Percentiles rank a stretch among this genome's conserved stretches.
phyloP scores from a whole-genome alignment of 2,329 filamentous ascomycete genomes.

The Trichoderma harzianum region DNA sequence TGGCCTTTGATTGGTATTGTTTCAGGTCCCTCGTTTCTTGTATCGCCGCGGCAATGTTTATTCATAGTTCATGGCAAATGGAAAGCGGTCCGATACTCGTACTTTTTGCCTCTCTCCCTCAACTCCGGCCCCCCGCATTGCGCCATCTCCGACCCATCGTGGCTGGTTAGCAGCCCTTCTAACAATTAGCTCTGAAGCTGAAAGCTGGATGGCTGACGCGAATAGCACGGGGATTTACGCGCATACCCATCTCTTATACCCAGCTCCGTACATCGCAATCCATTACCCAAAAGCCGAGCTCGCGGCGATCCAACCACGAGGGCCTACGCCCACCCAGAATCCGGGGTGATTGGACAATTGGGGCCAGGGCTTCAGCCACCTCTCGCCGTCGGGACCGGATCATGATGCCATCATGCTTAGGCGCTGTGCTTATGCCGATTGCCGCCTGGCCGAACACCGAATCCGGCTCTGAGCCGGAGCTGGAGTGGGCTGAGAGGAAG shows the following conservation, averaged over 20 bases:
- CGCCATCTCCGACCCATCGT: background rate
- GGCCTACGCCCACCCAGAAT: background rate
- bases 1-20: background rate
- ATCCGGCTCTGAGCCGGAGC: slow-evolving; percentile 5
- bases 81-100: background rate
- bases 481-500: background rate
- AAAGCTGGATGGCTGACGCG: background rate
- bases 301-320: background rate
- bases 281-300: background rate
- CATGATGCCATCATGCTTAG: slow-evolving; percentile 12
- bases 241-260: background rate
- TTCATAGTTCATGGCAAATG: background rate
- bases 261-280: background rate
- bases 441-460: slow-evolving; percentile 7
- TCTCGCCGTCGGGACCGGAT: background rate
- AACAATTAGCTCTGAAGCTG: background rate
- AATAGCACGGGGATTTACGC: background rate
- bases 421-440: slow-evolving; percentile 4
- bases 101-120: background rate
- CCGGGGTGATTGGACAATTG: slow-evolving; percentile 9
- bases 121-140: background rate
- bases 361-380: background rate
- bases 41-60: background rate
- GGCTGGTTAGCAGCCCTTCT: background rate
- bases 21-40: background rate